Evolutionary conservation across 2,329 filamentous ascomycete genomes (phyloP), one percentile per base, ranked within the genome.

Genomic region (Pseudocercospora eumusae): DNA sequence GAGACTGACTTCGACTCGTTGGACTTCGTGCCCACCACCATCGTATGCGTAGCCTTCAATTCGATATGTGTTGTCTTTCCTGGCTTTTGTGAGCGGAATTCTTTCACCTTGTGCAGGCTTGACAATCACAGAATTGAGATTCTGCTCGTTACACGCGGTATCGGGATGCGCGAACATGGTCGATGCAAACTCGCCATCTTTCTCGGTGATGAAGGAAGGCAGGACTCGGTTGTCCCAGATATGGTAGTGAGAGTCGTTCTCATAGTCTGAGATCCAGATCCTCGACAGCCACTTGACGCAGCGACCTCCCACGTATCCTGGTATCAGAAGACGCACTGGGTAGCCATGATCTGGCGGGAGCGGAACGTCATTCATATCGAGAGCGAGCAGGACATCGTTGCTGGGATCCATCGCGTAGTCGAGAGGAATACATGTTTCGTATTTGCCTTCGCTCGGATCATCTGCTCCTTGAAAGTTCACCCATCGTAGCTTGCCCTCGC

Each of bases 371-470:
- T 80, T 79, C 77, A 79, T 80, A 61, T 79, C 74, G 67, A 86
- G 89, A 0, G 87, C 87, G 9, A 84, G 72, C 1, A 84, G 70
- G 11, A 83, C 80, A 66, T 83, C 81, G 68, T 82, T 81, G 4
- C 66, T 68, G 0, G 75, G 67, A 67, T 82, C 77, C 76, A 83
- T 80, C 5, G 75, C 79, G 64, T 82, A 81, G n/a, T 77, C 75
- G 3, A 83, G 73, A 0, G 80, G 78, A 6, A 84, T 77, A 62
- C 73, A 78, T 2, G 81, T 83, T n/a, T 74, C 74, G 64, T 83
- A 83, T 42, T 79, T 80, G 4, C 79, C 80, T 60, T 81, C 78
- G 53, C 74, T 79, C 3, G 76, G 79, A 1, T 78, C 71, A 56
- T 84, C 82, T 0, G 80, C 75, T 1, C 82, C 82, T 63, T 81